These are phyloP conservation scores for Talaromyces atroroseus DNA, from an alignment of 2,329 filamentous ascomycete genomes.

Conservation along the genomic window DNA sequence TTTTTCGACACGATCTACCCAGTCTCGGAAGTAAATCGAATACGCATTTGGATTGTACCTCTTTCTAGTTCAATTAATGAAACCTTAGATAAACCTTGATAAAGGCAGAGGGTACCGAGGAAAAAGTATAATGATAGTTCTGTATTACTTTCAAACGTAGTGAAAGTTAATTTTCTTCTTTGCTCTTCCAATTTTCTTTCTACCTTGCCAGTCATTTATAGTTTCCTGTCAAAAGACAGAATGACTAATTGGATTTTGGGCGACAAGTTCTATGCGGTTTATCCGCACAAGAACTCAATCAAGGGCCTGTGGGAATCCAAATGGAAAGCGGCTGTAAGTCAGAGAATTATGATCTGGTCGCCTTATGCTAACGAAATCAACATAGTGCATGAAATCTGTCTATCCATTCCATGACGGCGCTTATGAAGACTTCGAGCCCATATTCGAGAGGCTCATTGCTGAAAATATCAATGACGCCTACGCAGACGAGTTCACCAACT, in stretches of 20 bases:
- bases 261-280: constrained; percentile 43
- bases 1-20: neutral
- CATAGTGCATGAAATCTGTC: constrained; percentile 53
- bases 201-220: neutral
- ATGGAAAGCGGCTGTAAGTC: constrained; percentile 61
- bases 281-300: constrained; percentile 56
- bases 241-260: constrained; percentile 34
- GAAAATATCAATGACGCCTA: constrained; percentile 61
- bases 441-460: constrained; percentile 59
- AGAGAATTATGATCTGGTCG: neutral
- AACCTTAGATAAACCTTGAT: neutral
- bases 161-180: neutral
- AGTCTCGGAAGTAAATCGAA: neutral
- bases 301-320: constrained; percentile 67
- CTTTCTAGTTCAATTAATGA: neutral
- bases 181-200: neutral
- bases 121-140: neutral
- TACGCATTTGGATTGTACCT: neutral
- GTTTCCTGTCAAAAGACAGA: neutral
- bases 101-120: neutral
- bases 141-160: neutral
- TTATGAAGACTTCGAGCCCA: constrained; percentile 62
- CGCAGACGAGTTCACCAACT: constrained; percentile 58
- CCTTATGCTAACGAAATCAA: neutral
- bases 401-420: constrained; percentile 71